Percentiles rank a stretch among this genome's conserved stretches.
Evolutionary conservation across 495 filamentous ascomycete genomes (phyloP).

Genomic region (Annulohypoxylon moriforme): DNA sequence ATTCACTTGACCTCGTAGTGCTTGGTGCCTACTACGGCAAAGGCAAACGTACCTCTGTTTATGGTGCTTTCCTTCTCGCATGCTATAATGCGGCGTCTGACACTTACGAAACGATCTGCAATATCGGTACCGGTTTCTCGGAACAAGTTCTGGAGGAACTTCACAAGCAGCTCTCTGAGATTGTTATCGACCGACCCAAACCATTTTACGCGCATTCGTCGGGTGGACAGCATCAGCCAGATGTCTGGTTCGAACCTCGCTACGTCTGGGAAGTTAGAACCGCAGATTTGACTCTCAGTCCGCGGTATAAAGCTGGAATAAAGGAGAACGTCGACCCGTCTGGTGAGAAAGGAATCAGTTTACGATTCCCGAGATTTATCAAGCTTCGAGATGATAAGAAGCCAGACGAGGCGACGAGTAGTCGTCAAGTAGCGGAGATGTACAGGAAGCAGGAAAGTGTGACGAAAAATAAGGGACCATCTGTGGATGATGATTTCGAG

Average conservation of each 20-base stretch:
- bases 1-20: slow-evolving; percentile 96
- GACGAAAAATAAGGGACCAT: slow-evolving; percentile 75
- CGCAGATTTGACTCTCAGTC: slow-evolving; percentile 91
- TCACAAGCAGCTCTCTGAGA: slow-evolving; percentile 73
- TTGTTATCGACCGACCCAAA: slow-evolving; percentile 88
- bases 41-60: slow-evolving; percentile 94
- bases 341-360: slow-evolving; percentile 83
- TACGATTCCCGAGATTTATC: slow-evolving; percentile 93
- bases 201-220: slow-evolving; percentile 91
- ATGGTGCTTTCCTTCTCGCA: slow-evolving; percentile 93
- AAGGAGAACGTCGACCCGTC: slow-evolving; percentile 72
- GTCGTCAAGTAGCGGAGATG: slow-evolving; percentile 91
- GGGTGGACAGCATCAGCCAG: slow-evolving; percentile 90
- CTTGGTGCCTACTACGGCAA: slow-evolving; percentile 93
- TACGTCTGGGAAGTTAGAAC: slow-evolving; percentile 98
- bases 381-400: slow-evolving; percentile 93
- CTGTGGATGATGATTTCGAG: slow-evolving; percentile 98
- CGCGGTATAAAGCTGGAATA: slow-evolving; percentile 85
- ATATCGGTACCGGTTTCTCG: slow-evolving; percentile 97
- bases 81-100: slow-evolving; percentile 86
- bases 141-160: slow-evolving; percentile 87
- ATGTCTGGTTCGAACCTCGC: slow-evolving; percentile 97
- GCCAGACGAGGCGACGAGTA: slow-evolving; percentile 87
- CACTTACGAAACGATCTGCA: slow-evolving; percentile 93
- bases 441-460: slow-evolving; percentile 94